Percentiles rank a stretch among this genome's conserved stretches.
These are phyloP conservation scores for Tephrocybe sp. DNA, from an alignment of 768 basidiomycete species.

Conservation along the genomic window DNA sequence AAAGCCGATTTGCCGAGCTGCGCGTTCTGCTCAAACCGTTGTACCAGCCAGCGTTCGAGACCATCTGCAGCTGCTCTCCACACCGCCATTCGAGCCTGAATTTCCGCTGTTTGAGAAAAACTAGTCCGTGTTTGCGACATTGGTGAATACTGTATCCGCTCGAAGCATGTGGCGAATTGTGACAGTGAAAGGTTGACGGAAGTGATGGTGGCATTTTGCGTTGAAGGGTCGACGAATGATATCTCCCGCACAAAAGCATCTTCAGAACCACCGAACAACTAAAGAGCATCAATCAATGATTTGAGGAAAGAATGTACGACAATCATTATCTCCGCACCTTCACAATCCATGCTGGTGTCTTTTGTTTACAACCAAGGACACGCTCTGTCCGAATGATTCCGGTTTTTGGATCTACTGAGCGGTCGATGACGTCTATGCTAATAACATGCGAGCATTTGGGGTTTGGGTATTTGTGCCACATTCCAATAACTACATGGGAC, in stretches of 20 bases:
- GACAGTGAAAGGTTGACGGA: conserved; percentile 93
- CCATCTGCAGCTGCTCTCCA: conserved; percentile 83
- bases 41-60: conserved; percentile 82
- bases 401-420: conserved; percentile 77
- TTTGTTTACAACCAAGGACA: conserved; percentile 89
- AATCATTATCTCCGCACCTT: conserved; percentile 55
- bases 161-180: conserved; percentile 92
- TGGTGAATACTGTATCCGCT: conserved; percentile 86
- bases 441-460: conserved; percentile 88
- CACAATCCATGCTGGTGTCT: conserved; percentile 88
- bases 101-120: conserved; percentile 90
- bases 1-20: conserved; percentile 87
- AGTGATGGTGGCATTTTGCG: conserved; percentile 78
- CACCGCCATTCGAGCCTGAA: conserved; percentile 78
- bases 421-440: conserved; percentile 84
- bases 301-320: background rate
- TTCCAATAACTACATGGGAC: conserved; percentile 87
- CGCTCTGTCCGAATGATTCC: conserved; percentile 93
- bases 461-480: conserved; percentile 97
- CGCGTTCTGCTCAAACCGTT: conserved; percentile 92
- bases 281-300: conserved; percentile 20
- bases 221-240: conserved; percentile 86
- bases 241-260: conserved; percentile 95
- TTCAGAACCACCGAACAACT: conserved; percentile 92
- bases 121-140: conserved; percentile 59